Conservation (phyloP, 345 rosid genomes). For the Hirschfeldia incana region DNA sequence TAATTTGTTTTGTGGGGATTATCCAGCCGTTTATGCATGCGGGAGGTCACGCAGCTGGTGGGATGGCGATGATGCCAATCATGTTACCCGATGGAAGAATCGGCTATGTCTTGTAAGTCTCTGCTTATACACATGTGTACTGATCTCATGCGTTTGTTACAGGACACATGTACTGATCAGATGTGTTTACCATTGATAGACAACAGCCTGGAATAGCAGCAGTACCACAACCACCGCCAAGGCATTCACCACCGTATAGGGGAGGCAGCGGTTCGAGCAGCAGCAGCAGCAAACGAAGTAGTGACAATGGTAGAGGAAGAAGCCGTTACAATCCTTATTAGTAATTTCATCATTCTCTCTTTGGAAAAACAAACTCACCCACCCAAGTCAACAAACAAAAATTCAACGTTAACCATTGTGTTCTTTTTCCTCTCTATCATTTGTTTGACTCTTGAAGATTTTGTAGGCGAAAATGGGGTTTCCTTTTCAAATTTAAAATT, state of each 20-base stretch:
- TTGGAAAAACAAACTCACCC: constrained; percentile 11
- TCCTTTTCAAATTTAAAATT: constrained; percentile 4
- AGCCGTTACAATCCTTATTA: constrained; percentile 77
- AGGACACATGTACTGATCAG: not conserved
- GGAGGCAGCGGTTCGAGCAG: constrained; percentile 45
- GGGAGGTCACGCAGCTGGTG: constrained; percentile 68
- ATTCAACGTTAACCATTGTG: not conserved
- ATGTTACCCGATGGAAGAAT: constrained; percentile 93
- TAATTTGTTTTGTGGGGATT: not conserved
- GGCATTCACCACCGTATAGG: constrained; percentile 51
- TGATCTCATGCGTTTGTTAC: not conserved
- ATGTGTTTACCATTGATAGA: constrained; percentile 39
- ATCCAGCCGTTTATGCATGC: constrained; percentile 63
- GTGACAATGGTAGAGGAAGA: constrained; percentile 59
- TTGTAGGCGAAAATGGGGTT: constrained; percentile 4
- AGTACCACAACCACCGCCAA: constrained; percentile 48
- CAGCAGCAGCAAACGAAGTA: constrained; percentile 59
- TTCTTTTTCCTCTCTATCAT: not conserved
- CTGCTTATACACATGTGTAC: not conserved
- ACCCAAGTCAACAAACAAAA: constrained; percentile 4
- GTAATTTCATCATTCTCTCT: not conserved
- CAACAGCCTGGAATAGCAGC: constrained; percentile 72
- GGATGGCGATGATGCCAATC: constrained; percentile 98
- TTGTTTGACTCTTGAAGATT: not conserved
- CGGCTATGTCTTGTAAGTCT: constrained; percentile 88